phyloP scores from a whole-genome alignment of 352 stramenopile species.

The Plasmopara viticola region DNA sequence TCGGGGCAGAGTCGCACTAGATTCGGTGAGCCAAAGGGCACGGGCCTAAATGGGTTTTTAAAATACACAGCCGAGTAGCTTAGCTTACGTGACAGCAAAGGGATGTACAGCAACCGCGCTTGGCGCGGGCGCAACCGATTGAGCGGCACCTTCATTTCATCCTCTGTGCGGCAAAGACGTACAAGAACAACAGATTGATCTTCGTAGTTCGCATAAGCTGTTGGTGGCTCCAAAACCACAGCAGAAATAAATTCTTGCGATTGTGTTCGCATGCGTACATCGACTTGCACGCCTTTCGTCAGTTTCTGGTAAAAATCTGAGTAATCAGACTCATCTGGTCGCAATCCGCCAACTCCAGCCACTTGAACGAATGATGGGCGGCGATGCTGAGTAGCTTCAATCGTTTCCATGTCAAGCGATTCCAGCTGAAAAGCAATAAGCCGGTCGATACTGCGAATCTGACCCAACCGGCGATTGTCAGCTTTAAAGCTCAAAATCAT shows the following conservation, averaged over 20 bases:
- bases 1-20: constrained; percentile 84
- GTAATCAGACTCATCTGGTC: constrained; percentile 39
- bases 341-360: constrained; percentile 17
- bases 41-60: constrained; percentile 83
- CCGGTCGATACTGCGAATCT: constrained; percentile 83
- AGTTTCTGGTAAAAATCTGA: constrained; percentile 53
- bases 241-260: constrained; percentile 69
- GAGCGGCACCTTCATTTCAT: constrained; percentile 66
- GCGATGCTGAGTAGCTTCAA: constrained; percentile 66
- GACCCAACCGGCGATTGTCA: constrained; percentile 72
- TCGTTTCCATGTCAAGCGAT: constrained; percentile 53
- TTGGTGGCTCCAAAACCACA: constrained; percentile 44
- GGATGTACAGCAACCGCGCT: constrained; percentile 71
- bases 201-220: constrained; percentile 29
- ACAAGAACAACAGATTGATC: constrained; percentile 50
- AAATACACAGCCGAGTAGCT: constrained; percentile 86
- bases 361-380: constrained; percentile 65
- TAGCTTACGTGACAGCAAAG: constrained; percentile 76
- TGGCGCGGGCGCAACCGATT: constrained; percentile 62
- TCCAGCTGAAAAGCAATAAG: constrained; percentile 84
- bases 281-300: constrained; percentile 54
- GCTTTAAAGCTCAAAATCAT: constrained; percentile 87
- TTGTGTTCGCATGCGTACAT: constrained; percentile 62
- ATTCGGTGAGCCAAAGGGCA: constrained; percentile 81
- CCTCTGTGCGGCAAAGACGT: constrained; percentile 55